Evolutionary conservation across 2,329 filamentous ascomycete genomes (phyloP).

Genomic region (Colletotrichum noveboracense): DNA sequence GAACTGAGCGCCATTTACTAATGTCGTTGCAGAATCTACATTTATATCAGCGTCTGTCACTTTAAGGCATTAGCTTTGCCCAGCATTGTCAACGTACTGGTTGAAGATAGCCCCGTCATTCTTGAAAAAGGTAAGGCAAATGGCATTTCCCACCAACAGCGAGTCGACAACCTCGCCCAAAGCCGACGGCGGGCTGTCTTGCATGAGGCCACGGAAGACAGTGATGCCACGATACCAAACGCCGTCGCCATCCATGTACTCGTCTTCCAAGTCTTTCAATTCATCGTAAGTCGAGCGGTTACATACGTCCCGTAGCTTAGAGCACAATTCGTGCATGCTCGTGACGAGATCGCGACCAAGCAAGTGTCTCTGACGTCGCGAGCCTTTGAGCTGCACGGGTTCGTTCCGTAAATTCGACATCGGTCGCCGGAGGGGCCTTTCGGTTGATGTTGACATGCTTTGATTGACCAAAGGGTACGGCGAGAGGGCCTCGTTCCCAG

Average conservation of each 20-base stretch:
- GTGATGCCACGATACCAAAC: slow-evolving; percentile 21
- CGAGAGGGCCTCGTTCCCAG: neutral
- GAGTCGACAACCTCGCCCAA: slow-evolving; percentile 18
- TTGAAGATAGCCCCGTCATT: slow-evolving; percentile 3
- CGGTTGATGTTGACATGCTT: neutral
- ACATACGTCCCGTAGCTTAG: slow-evolving; percentile 2
- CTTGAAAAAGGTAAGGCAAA: slow-evolving; percentile 3
- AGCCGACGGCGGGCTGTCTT: slow-evolving; percentile 17
- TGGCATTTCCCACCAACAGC: slow-evolving; percentile 19
- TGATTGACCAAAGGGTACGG: neutral
- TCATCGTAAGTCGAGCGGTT: neutral
- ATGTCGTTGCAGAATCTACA: slow-evolving; percentile 30
- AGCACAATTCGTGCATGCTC: slow-evolving; percentile 9
- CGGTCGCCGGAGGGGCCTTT: neutral
- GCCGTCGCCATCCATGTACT: neutral
- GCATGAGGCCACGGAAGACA: slow-evolving; percentile 18
- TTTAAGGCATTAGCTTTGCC: neutral
- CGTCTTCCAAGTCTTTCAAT: neutral
- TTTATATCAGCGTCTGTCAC: neutral
- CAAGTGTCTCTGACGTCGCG: neutral
- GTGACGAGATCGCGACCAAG: slow-evolving; percentile 15
- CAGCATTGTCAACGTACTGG: slow-evolving; percentile 9
- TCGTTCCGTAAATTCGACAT: neutral
- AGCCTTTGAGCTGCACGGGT: neutral
- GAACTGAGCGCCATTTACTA: slow-evolving; percentile 27